Conservation (phyloP, 306 rosid genomes). For the barrel medic (Medicago truncatula) region MtrunA17r5.0-ANR NC_053042.1:46286001-46286500, state of each 20-base stretch:
- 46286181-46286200: slow-evolving; percentile 81
- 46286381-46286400: slow-evolving; percentile 70
- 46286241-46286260: slow-evolving; percentile 47
- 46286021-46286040: slow-evolving; percentile 84
- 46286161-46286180: slow-evolving; percentile 72
- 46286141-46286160: slow-evolving; percentile 75
- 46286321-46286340: slow-evolving; percentile 88
- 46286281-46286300: slow-evolving; percentile 83
- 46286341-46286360: slow-evolving; percentile 76
- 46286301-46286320: slow-evolving; percentile 69
- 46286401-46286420: neutral
- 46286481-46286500: neutral
- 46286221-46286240: slow-evolving; percentile 46
- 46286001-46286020: slow-evolving; percentile 47
- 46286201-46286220: slow-evolving; percentile 46
- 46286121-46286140: slow-evolving; percentile 60
- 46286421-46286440: neutral
- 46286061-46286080: slow-evolving; percentile 65
- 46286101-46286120: slow-evolving; percentile 79
- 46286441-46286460: neutral
- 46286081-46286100: slow-evolving; percentile 67
- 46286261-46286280: slow-evolving; percentile 56
- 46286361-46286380: slow-evolving; percentile 76
- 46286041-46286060: slow-evolving; percentile 89
- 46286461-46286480: neutral